Evolutionary conservation across 352 stramenopile species (phyloP), one percentile per base, ranked within the genome.

Genomic region (Phytophthora chlamydospora): DNA sequence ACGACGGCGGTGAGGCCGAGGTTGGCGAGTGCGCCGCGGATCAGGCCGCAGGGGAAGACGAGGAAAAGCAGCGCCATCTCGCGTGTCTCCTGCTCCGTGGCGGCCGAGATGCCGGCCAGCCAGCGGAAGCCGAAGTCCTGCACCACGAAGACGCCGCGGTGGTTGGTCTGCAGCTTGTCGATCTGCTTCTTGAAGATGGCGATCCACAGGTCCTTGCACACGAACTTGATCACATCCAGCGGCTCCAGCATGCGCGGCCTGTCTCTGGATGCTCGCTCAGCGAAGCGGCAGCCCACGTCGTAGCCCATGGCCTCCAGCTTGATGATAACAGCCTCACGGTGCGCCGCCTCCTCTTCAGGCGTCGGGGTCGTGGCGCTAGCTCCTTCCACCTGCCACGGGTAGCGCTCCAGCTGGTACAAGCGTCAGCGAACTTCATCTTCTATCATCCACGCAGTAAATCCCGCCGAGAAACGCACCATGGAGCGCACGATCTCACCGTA

Each of bases 201-300:
- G 62, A 93, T 97, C 97, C 97, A 99, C 57, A 99, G 96, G 73
- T 99, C 96, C 73, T 99, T 99, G 80, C 97, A 99, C 32, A 99
- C 72, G 71, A 99, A 99, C 80, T 99, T 98, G 67, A 99, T 97
- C 51, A 98, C 92, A 55, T 99, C 96, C 46, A 99, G 80, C 40
- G 90, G 85, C 66, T 97, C 89, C 21, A 85, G 62, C 83, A 96
- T 93, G 32, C 88, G 85, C 40, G 88, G 70, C 5, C 84, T 78
- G 42, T 96, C 88, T 58, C 83, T 89, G 7, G 80, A 78, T 13
- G 67, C 80, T 12, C 83, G 71, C 46, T 96, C 88, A 0, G 83
- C 85, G 41, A 95, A 95, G 39, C 88, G 85, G 42, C 88, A 96
- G 61, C 88, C 88, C 5, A 92, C 85, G 60, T 96, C 84, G 63